Evolutionary conservation across 2,329 filamentous ascomycete genomes (phyloP).

Genomic region (Colletotrichum sidae): DNA sequence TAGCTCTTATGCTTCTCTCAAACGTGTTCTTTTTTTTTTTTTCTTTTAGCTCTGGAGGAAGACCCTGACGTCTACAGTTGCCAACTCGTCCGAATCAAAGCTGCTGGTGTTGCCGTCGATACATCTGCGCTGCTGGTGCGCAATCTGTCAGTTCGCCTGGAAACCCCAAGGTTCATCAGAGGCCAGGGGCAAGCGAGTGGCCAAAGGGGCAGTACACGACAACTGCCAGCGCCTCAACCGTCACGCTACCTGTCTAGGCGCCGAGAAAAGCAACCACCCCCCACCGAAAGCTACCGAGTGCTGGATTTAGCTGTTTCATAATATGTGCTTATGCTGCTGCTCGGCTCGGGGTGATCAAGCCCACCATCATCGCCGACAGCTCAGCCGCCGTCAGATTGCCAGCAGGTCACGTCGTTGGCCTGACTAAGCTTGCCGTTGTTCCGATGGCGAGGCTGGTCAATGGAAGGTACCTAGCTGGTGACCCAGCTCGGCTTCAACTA

Average conservation of each 20-base stretch:
- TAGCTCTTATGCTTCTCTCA: slow-evolving; percentile 2
- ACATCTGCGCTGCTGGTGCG: slow-evolving; percentile 4
- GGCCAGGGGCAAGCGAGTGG: too few species aligned
- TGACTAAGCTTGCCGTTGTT: slow-evolving; percentile 11
- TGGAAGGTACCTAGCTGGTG: not conserved
- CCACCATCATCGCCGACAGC: slow-evolving; percentile 6
- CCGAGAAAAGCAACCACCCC: not conserved
- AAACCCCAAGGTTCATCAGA: too few species aligned
- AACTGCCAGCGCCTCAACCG: not conserved
- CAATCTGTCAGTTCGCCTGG: not conserved
- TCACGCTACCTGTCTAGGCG: slow-evolving; percentile 10
- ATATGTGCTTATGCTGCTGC: slow-evolving; percentile 36
- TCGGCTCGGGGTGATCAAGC: slow-evolving; percentile 29
- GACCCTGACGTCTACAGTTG: slow-evolving; percentile 5
- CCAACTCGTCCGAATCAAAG: slow-evolving; percentile 5
- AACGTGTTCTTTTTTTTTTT: not conserved
- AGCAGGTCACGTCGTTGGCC: slow-evolving; percentile 7
- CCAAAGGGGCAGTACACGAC: too few species aligned
- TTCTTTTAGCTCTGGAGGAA: not conserved
- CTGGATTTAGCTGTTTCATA: slow-evolving; percentile 27
- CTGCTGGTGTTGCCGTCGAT: not conserved
- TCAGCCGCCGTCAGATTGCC: slow-evolving; percentile 15
- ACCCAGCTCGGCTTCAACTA: slow-evolving; percentile 9
- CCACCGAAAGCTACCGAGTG: slow-evolving; percentile 5
- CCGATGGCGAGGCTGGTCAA: slow-evolving; percentile 26